A percentile compares a stretch with the other conserved stretches of the same genome.
phyloP scores from a whole-genome alignment of 805 yeast species.

The Candida boidinii region DNA sequence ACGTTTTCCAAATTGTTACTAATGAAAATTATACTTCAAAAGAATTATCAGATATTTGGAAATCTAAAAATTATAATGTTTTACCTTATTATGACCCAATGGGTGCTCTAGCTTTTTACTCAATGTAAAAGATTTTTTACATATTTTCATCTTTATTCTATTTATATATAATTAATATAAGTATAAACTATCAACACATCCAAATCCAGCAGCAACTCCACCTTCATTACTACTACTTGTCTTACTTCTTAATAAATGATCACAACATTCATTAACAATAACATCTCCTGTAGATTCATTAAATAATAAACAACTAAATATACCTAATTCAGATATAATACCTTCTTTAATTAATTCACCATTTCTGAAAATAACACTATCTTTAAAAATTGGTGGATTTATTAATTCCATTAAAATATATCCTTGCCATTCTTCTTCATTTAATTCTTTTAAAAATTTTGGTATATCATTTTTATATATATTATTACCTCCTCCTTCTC shows the following conservation, averaged over 20 bases:
- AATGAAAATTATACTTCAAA: constrained; percentile 25
- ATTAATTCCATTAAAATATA: constrained; percentile 93
- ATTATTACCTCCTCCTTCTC: constrained; percentile 99
- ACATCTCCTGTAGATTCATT: constrained; percentile 53
- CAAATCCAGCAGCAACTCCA: constrained; percentile 99
- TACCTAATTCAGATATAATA: constrained; percentile 83
- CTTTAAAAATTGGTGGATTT: constrained; percentile 56
- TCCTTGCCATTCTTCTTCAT: constrained; percentile 75
- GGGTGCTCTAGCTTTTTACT: constrained; percentile 61
- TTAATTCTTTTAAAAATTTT: constrained; percentile 46
- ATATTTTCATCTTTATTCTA: not conserved
- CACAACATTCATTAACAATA: constrained; percentile 59
- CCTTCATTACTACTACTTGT: constrained; percentile 88
- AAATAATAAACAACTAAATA: constrained; percentile 78
- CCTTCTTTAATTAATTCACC: constrained; percentile 59
- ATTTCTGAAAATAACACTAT: constrained; percentile 68
- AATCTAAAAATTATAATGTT: constrained; percentile 38
- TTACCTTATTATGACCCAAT: constrained; percentile 71
- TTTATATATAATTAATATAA: constrained; percentile 26
- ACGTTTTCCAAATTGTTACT: constrained; percentile 61
- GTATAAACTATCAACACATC: constrained; percentile 84
- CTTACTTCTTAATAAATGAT: constrained; percentile 85
- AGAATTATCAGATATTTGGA: constrained; percentile 34
- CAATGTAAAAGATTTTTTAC: not conserved
- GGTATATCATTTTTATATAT: constrained; percentile 85